Evolutionary conservation across 1,284 basidiomycete genomes (phyloP).

Genomic region (Blastosporella zonata): DNA sequence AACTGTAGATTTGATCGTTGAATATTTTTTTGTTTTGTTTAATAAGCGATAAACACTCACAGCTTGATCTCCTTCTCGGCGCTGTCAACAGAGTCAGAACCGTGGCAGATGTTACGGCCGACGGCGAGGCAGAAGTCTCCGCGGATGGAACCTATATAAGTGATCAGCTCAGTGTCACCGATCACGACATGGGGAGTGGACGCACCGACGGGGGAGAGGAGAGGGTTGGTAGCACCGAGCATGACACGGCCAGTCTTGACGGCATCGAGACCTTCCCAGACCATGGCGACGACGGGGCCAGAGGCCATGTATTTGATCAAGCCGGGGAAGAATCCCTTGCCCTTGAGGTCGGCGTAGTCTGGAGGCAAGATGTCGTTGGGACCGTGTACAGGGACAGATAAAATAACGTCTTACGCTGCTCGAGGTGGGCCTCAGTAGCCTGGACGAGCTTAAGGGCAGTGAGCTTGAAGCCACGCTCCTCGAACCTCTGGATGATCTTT

Average conservation of each 20-base stretch:
- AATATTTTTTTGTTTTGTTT: constrained; percentile 5
- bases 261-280: constrained; percentile 95
- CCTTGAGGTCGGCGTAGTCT: constrained; percentile 94
- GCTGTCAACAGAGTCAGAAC: constrained; percentile 88
- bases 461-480: constrained; percentile 95
- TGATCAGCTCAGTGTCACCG: constrained; percentile 10
- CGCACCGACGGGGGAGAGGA: constrained; percentile 81
- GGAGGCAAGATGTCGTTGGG: constrained; percentile 14
- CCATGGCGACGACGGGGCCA: constrained; percentile 96
- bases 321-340: constrained; percentile 91
- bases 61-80: constrained; percentile 90
- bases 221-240: constrained; percentile 97
- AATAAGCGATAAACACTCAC: constrained; percentile 44
- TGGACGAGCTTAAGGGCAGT: constrained; percentile 85
- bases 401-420: constrained; percentile 60
- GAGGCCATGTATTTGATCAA: constrained; percentile 93
- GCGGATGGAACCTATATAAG: constrained; percentile 74
- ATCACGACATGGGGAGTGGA: constrained; percentile 18
- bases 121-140: constrained; percentile 92
- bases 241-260: constrained; percentile 96
- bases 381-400: constrained; percentile 8
- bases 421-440: constrained; percentile 78
- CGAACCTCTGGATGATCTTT: constrained; percentile 91
- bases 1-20: constrained; percentile 41
- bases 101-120: constrained; percentile 93